Percentiles rank a stretch among this genome's conserved stretches.
Conservation (phyloP, 2,329 filamentous ascomycete genomes). For the Pseudopyricularia javanii region DNA sequence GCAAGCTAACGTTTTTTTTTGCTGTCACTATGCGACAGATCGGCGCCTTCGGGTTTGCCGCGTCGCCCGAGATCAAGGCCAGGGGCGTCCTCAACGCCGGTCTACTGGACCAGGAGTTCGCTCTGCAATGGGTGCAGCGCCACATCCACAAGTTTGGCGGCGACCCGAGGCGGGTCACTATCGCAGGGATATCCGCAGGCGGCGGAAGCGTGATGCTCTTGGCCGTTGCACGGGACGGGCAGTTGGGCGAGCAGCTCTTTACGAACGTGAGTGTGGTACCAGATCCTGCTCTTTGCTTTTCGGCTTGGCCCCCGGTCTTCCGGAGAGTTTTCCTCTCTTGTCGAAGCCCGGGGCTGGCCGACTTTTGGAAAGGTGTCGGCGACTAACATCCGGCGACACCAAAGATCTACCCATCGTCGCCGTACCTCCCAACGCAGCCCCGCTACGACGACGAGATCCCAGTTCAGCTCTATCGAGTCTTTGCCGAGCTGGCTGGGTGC, state of each 20-base stretch:
- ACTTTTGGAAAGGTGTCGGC: too few species aligned
- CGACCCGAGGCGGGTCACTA: conserved; percentile 35
- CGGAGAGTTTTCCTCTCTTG: too few species aligned
- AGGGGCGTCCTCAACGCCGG: conserved; percentile 33
- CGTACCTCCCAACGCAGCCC: conserved; percentile 36
- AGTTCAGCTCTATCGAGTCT: conserved; percentile 29
- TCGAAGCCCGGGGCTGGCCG: too few species aligned
- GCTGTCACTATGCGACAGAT: not conserved
- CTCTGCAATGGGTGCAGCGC: conserved; percentile 39
- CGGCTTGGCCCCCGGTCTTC: too few species aligned
- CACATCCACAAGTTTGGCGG: conserved; percentile 42
- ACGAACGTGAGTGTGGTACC: conserved; percentile 12
- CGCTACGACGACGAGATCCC: conserved; percentile 31
- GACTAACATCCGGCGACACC: not conserved
- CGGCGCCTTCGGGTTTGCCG: conserved; percentile 9
- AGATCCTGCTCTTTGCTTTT: too few species aligned
- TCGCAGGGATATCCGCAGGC: conserved; percentile 43
- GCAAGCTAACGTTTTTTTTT: too few species aligned
- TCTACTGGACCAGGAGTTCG: conserved; percentile 37
- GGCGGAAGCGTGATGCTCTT: conserved; percentile 34
- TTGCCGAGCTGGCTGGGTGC: conserved; percentile 28
- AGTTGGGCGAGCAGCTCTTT: conserved; percentile 25
- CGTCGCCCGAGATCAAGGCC: conserved; percentile 8
- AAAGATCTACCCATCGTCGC: conserved; percentile 10
- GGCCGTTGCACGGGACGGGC: conserved; percentile 2